phyloP scores from a whole-genome alignment of 108 stramenopile species.

The Licmophora abbreviata region DNA sequence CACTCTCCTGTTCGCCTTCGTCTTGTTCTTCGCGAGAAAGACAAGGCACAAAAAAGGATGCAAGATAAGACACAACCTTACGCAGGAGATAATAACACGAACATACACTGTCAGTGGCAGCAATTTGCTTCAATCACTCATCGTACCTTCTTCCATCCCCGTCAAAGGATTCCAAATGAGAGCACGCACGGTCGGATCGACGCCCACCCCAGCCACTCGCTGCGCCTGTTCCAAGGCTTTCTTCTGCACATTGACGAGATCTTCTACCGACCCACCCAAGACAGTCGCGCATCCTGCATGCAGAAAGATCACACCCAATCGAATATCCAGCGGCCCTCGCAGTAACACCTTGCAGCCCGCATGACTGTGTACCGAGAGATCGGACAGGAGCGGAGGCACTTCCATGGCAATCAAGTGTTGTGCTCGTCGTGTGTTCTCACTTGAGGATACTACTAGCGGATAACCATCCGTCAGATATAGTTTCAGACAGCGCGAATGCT shows the following conservation, averaged over 20 bases:
- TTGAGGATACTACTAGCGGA: constrained; percentile 2
- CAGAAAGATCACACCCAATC: constrained; percentile 43
- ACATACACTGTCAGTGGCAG: too few species aligned
- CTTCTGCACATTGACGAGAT: constrained; percentile 35
- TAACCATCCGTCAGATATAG: constrained; percentile 40
- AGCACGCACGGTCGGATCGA: constrained; percentile 75
- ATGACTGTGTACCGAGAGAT: constrained; percentile 18
- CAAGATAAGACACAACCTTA: background rate
- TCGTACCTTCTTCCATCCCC: constrained; percentile 12
- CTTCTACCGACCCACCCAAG: constrained; percentile 44
- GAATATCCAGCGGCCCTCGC: constrained; percentile 34
- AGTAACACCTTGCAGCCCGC: constrained; percentile 62
- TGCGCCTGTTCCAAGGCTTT: constrained; percentile 42
- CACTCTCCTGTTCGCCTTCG: constrained; percentile 16
- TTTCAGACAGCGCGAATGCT: constrained; percentile 31
- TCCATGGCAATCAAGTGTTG: constrained; percentile 40
- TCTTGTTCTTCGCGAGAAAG: background rate
- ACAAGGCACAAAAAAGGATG: background rate
- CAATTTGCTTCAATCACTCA: too few species aligned
- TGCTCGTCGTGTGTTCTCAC: constrained; percentile 5
- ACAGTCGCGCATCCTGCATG: constrained; percentile 44
- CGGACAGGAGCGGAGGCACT: constrained; percentile 26
- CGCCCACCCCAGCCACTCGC: constrained; percentile 43
- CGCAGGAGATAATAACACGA: background rate
- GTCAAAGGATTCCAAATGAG: constrained; percentile 51